phyloP scores from a whole-genome alignment of 1,139 yeast species.

The Kazachstania sp. region DNA sequence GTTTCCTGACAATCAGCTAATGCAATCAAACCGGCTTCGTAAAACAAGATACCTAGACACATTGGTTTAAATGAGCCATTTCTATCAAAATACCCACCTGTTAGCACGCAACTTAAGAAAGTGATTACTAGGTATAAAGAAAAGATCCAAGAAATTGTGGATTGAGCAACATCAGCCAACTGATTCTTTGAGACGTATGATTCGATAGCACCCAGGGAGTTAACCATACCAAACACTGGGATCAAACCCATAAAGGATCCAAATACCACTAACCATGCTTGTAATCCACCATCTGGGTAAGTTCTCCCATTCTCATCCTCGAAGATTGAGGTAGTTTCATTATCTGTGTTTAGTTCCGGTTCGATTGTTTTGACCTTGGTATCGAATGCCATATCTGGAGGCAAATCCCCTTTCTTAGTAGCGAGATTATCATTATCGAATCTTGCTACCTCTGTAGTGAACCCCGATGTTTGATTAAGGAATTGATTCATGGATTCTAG shows the following conservation, averaged over 20 bases:
- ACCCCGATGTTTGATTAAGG: conserved; percentile 1
- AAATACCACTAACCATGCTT: conserved; percentile 45
- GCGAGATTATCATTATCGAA: not conserved
- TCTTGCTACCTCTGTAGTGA: not conserved
- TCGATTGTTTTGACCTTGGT: not conserved
- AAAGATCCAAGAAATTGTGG: conserved; percentile 63
- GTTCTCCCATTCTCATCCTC: conserved; percentile 15
- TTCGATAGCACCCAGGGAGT: conserved; percentile 63
- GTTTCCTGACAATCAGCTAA: conserved; percentile 42
- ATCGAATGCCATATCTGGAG: not conserved
- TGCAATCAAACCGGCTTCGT: conserved; percentile 42
- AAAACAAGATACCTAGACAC: conserved; percentile 37
- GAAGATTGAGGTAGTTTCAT: conserved; percentile 2
- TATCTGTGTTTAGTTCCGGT: conserved; percentile 1
- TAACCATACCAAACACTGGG: conserved; percentile 57
- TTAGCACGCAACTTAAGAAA: conserved; percentile 49
- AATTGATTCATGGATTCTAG: not conserved
- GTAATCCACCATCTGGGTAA: conserved; percentile 29
- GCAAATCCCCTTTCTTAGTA: not conserved
- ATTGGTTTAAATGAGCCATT: conserved; percentile 41
- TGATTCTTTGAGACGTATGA: conserved; percentile 56
- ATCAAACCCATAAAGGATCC: conserved; percentile 60
- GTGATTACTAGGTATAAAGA: conserved; percentile 52
- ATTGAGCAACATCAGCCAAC: conserved; percentile 39
- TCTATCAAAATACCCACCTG: conserved; percentile 48